Conservation (phyloP, 2,329 filamentous ascomycete genomes). For the Anthostomella pinea region DNA sequence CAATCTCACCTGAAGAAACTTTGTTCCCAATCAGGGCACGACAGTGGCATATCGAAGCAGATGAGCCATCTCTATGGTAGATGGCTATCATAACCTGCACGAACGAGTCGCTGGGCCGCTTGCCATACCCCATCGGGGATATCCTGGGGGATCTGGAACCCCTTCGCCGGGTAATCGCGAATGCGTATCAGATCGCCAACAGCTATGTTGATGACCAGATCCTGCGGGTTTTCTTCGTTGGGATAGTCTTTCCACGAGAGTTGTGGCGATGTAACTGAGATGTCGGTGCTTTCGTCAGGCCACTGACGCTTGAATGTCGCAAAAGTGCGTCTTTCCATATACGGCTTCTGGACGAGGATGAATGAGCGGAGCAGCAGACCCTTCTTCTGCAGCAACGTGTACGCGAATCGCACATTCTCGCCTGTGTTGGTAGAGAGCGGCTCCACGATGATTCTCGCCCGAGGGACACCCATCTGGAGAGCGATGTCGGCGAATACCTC, state of each 20-base stretch:
- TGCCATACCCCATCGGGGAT: slow-evolving; percentile 42
- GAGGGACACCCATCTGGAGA: slow-evolving; percentile 37
- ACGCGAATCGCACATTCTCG: slow-evolving; percentile 45
- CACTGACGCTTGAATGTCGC: slow-evolving; percentile 47
- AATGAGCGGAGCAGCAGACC: slow-evolving; percentile 31
- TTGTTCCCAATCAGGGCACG: no score
- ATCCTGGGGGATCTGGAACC: slow-evolving; percentile 43
- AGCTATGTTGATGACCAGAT: slow-evolving; percentile 43
- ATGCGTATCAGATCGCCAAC: slow-evolving; percentile 45
- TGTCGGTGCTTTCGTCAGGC: slow-evolving; percentile 34
- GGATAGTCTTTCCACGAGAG: slow-evolving; percentile 40
- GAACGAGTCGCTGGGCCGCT: slow-evolving; percentile 39
- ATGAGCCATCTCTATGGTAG: no score
- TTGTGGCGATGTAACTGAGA: slow-evolving; percentile 41
- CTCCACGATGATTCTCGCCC: slow-evolving; percentile 38
- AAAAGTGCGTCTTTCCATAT: slow-evolving; percentile 46
- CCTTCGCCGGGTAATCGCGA: slow-evolving; percentile 39
- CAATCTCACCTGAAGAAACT: no score
- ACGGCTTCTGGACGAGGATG: slow-evolving; percentile 47
- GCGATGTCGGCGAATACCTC: slow-evolving; percentile 42
- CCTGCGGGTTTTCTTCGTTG: slow-evolving; percentile 38
- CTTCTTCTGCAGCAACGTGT: slow-evolving; percentile 31
- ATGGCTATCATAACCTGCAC: slow-evolving; percentile 37
- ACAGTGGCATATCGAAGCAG: no score
- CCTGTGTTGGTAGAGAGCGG: slow-evolving; percentile 42